Percentiles rank a stretch among this genome's conserved stretches.
phyloP scores from a whole-genome alignment of 495 filamentous ascomycete species.

The Pyronema omphalodes region DNA sequence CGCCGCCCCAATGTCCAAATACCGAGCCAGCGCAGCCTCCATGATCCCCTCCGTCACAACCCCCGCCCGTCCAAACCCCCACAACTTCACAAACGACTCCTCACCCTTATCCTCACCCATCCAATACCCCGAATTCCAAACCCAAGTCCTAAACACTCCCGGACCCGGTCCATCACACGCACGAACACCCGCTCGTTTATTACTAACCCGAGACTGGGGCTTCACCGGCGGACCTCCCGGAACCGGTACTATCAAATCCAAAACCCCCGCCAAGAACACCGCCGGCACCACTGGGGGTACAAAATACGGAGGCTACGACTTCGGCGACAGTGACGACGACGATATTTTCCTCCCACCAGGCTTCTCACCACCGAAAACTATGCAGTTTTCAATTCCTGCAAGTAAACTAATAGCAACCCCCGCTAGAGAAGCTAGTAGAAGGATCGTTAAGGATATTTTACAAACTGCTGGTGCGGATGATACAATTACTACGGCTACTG shows the following conservation, averaged over 20 bases:
- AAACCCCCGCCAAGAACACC: not conserved
- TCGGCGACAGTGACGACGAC: slow-evolving; percentile 36
- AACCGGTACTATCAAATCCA: not conserved
- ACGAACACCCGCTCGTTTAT: slow-evolving; percentile 37
- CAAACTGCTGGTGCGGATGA: slow-evolving; percentile 54
- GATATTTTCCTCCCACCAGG: slow-evolving; percentile 37
- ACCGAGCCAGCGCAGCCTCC: slow-evolving; percentile 24
- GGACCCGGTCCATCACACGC: not conserved
- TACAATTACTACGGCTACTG: slow-evolving; percentile 31
- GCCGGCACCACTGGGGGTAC: not conserved
- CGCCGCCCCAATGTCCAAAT: slow-evolving; percentile 22
- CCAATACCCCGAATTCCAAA: slow-evolving; percentile 1
- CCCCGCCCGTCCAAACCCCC: slow-evolving; percentile 32
- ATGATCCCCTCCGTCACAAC: slow-evolving; percentile 12
- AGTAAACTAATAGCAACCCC: slow-evolving; percentile 79
- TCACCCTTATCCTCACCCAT: slow-evolving; percentile 62
- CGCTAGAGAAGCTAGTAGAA: slow-evolving; percentile 76
- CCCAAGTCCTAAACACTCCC: slow-evolving; percentile 4
- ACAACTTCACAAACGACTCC: slow-evolving; percentile 34
- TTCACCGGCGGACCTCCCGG: not conserved
- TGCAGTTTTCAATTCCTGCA: slow-evolving; percentile 86
- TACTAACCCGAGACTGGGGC: not conserved
- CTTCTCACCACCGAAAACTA: slow-evolving; percentile 86
- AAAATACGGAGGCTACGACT: slow-evolving; percentile 24
- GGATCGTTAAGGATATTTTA: slow-evolving; percentile 81